Percentiles rank a stretch among this genome's conserved stretches.
Conservation (phyloP, 345 rosid genomes). For the Punica granatum region DNA sequence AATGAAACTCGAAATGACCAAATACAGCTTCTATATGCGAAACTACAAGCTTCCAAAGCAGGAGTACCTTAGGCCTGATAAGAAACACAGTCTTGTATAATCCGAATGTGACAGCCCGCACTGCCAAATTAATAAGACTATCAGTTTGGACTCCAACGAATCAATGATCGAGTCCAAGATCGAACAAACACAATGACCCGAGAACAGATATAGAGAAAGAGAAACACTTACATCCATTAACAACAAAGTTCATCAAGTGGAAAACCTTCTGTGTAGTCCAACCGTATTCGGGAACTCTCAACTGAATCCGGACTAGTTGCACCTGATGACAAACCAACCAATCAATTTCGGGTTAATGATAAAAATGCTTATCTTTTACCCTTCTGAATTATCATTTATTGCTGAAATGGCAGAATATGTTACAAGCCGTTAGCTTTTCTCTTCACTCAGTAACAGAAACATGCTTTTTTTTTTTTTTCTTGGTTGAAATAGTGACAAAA, state of each 20-base stretch:
- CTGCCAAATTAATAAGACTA: slow-evolving; percentile 20
- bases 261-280: slow-evolving; percentile 98
- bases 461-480: no score
- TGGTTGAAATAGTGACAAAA: no score
- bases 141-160: neutral
- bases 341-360: neutral
- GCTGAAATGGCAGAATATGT: no score
- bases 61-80: slow-evolving; percentile 35
- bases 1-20: neutral
- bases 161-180: neutral
- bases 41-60: neutral
- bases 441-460: no score
- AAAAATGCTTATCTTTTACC: neutral
- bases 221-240: slow-evolving; percentile 61
- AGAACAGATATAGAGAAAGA: neutral
- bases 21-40: neutral
- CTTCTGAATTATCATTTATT: neutral
- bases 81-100: slow-evolving; percentile 38
- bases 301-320: slow-evolving; percentile 67
- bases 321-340: slow-evolving; percentile 25
- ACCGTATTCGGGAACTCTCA: slow-evolving; percentile 89
- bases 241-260: slow-evolving; percentile 85
- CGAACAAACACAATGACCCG: neutral
- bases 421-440: no score
- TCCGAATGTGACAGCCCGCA: slow-evolving; percentile 44